Base-by-base conservation (phyloP, 768 basidiomycete genomes). In the Suillus decipiens region DNA sequence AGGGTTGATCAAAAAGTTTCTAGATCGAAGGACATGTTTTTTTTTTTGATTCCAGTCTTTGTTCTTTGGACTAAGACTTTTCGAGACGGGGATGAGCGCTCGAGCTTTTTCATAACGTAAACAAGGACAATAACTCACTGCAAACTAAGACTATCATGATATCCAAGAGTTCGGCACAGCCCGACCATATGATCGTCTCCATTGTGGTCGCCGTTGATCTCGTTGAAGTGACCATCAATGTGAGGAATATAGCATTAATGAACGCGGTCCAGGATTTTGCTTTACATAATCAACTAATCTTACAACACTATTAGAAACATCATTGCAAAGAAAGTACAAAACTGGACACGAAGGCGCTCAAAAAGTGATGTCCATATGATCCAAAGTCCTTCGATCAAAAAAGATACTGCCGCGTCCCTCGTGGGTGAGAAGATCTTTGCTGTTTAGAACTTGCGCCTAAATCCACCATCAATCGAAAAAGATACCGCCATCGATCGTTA, bases 401-500 rank as follows among this genome's bases (percentile, higher is more conserved):
- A 42, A 42, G 17, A 42, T 42, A 19, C 19, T 8, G 19, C 19
- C 42, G 7, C 42, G 17, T 42, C 17, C 42, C 17, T 15, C 17
- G 42, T 48, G 8, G 19, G 28, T 2, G 19, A 58, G 57, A 62
- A 34, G 14, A 36, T 12, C 43, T 8, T 65, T 70, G 71, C 71
- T 64, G 69, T 68, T 60, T 72, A 22, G 45, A 69, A 8, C 8
- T 42, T 19, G 19, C 6, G 55, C 71, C 64, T 22, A 45, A 7
- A 28, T 33, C 10, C 31, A 11, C 51, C 1, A 36, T 69, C 50
- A 73, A 41, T 75, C 72, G 61, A 73, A 73, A 50, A 69, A 6
- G 8, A 33, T 63, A 42, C 73, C 72, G 1, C 73, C 72, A 14
- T 73, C 68, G 22, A 75, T 67, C 36, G 65, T 63, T 39, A 75